Evolutionary conservation across 2,329 filamentous ascomycete species (phyloP), one percentile per base, ranked within the genome.

Genomic region (Rutstroemia sp.): DNA sequence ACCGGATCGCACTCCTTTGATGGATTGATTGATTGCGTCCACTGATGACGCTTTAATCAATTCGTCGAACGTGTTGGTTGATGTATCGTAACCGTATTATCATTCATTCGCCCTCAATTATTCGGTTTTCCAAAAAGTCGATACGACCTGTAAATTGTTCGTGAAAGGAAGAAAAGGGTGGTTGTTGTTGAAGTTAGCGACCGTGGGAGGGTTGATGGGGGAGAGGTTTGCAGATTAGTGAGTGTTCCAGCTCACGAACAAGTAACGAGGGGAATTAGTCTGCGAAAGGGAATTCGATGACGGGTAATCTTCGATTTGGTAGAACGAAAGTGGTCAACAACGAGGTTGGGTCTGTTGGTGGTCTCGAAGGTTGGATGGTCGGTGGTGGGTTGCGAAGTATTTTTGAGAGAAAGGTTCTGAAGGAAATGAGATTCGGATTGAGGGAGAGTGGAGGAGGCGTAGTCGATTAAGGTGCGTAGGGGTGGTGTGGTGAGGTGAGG

Each of bases 161-260:
- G 42, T 42, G 48, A 54, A 19, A 45, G 21, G 19, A 45, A 38
- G 51, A 54, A 30, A 30, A 30, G 27, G 27, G 27, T 30, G 8
- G 27, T 30, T 7, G 27, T 40, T 14, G 38, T n/a, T n/a, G 14
- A 14, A 40, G 14, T 54, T 54, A 54, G 51, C 51, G 51, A 54
- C 30, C 51, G 51, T 54, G 23, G 25, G 40, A 36, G 27, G 38
- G 34, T 54, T 38, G 40, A 44, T 48, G 25, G 51, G 47, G 14
- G 14, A 3, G 6, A 14, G 16, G 17, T n/a, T 40, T 40, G 14
- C 38, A 40, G 38, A 17, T 40, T 5, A 4, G 38, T 40, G 17
- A 40, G 27, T 12, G 17, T 40, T 54, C 51, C 51, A 54, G 51
- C 51, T 54, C 51, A 54, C 51, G 51, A 47, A 44, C 27, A 17